These are phyloP conservation scores for Iris pallida DNA, from an alignment of 116 monocot species.

Conservation along the genomic window DNA sequence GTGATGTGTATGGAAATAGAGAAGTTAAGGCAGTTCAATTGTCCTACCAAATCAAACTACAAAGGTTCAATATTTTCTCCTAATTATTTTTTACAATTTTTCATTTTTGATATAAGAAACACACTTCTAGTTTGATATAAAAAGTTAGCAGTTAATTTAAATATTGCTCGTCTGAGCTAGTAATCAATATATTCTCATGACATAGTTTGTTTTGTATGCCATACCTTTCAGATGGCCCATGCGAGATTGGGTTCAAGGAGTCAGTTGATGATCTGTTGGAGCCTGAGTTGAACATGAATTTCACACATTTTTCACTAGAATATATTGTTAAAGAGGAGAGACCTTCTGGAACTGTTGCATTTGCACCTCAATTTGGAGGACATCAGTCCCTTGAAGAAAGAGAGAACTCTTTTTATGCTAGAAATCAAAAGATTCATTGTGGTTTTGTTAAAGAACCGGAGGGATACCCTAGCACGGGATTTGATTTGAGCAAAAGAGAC, in stretches of 20 bases:
- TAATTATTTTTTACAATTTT: too few relatives aligned
- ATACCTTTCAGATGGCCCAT: constrained; percentile 53
- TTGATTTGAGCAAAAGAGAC: constrained; percentile 68
- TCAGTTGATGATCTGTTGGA: constrained; percentile 54
- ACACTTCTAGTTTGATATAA: too few relatives aligned
- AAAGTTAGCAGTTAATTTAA: too few relatives aligned
- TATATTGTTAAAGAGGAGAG: constrained; percentile 48
- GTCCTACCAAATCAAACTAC: too few relatives aligned
- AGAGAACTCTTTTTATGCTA: constrained; percentile 67
- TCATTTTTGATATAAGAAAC: too few relatives aligned
- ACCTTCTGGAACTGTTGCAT: constrained; percentile 7
- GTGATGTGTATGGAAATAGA: too few relatives aligned
- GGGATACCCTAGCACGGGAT: constrained; percentile 46
- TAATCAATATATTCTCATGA: not conserved
- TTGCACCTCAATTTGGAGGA: constrained; percentile 61
- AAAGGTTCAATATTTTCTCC: too few relatives aligned
- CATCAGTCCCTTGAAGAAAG: constrained; percentile 73
- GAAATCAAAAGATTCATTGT: constrained; percentile 74
- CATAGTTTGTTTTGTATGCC: not conserved
- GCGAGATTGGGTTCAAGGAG: constrained; percentile 41
- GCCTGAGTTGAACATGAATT: constrained; percentile 57
- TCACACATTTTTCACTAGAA: constrained; percentile 56
- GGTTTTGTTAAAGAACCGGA: constrained; percentile 67
- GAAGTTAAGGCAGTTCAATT: too few relatives aligned
- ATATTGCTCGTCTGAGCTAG: too few relatives aligned